Conservation (phyloP, 202 grass and related monocot genomes). For the Tripidium arundinaceum region DNA sequence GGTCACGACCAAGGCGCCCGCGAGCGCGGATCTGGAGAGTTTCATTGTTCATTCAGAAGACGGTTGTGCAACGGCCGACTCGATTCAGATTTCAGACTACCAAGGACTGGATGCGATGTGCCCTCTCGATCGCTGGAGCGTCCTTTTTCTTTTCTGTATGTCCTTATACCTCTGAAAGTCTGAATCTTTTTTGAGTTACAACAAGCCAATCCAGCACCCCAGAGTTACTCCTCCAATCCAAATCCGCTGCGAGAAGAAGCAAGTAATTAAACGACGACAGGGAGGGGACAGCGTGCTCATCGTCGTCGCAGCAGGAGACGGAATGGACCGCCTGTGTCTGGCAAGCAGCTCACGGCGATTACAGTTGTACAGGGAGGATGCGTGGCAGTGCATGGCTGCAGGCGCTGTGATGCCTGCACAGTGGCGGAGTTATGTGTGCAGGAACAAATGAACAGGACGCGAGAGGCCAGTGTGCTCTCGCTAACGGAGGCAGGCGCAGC, state of each 20-base stretch:
- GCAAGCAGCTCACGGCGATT: not conserved
- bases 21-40: not conserved
- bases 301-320: not conserved
- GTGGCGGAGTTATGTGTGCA: constrained; percentile 4
- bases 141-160: not conserved
- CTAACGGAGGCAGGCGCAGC: not conserved
- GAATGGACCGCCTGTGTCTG: not conserved
- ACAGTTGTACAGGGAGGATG: not conserved
- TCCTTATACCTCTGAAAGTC: too few relatives aligned
- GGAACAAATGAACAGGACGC: constrained; percentile 9
- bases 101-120: not conserved
- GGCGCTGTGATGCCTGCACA: not conserved
- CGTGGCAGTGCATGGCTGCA: not conserved
- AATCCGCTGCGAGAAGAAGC: too few relatives aligned
- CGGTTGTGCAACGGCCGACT: not conserved
- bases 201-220: too few relatives aligned
- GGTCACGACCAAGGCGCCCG: too few relatives aligned
- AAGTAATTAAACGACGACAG: too few relatives aligned
- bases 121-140: not conserved
- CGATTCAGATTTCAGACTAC: not conserved
- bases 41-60: not conserved
- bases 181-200: not conserved
- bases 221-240: too few relatives aligned
- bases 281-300: not conserved
- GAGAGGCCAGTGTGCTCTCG: not conserved